Base-by-base conservation (phyloP, 2,329 filamentous ascomycete genomes). In the Cladobotryum mycophilum region DNA sequence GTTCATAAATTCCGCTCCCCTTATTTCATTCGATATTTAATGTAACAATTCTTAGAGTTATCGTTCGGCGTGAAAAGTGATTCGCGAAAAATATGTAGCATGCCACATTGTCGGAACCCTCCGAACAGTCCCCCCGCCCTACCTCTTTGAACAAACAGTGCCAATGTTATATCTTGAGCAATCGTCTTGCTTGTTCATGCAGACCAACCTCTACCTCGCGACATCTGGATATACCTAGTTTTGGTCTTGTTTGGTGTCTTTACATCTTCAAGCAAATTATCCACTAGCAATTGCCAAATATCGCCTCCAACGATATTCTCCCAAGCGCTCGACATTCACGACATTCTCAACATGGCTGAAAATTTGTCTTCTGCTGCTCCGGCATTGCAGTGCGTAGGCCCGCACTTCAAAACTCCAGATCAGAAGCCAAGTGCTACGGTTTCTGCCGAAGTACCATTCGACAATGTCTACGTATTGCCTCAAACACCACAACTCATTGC, bases 401-500 rank as follows among this genome's bases (percentile, higher is more conserved):
- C 89, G 43, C 78, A 85, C 56, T 96, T 96, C 70, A 81, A 83
- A 51, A 76, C 85, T 22, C 80, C 85, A 55, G 82, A 80, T 58
- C 82, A 92, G 67, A 95, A 92, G 66, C 90, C 89, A 38, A 86
- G 80, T 52, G 90, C 90, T 12, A 97, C 91, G 3, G 86, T 97
- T 40, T 99, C 93, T 12, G 91, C 84, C 51, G 79, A 82, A 53
- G 84, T 96, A 37, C 73, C 82, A 41, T 85, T 89, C 63, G 85
- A 90, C 55, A 96, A 95, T 75, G 89, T 99, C 58, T 86, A 90
- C 66, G 86, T 95, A 57, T 77, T 99, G 42, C 81, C 88, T 30
- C 93, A 97, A 72, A 96, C 93, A 11, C 91, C 93, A 45, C 93
- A 99, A 76, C 81, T 99, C 58, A 99, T 99, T 72, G 91, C 93